Percentiles rank a stretch among this genome's conserved stretches.
Evolutionary conservation across 345 rosid genomes (phyloP).

Genomic region (Bruguiera gymnorhiza): DNA sequence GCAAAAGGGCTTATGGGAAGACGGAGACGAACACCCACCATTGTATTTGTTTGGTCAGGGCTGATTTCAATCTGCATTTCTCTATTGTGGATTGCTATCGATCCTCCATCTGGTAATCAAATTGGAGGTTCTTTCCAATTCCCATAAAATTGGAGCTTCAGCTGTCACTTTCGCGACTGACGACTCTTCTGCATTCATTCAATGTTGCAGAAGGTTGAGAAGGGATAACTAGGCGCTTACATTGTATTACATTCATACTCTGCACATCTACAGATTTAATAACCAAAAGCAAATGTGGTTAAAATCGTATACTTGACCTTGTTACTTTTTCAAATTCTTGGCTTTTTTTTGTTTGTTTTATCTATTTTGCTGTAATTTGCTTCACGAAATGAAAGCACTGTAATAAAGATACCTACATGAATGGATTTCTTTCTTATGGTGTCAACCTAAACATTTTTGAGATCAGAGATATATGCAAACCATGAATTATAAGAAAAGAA

Average conservation of each 20-base stretch:
- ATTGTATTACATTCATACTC: not conserved
- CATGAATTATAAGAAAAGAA: no score
- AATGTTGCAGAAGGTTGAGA: not conserved
- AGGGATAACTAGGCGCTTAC: not conserved
- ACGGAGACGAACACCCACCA: slow-evolving; percentile 63
- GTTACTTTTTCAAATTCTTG: no score
- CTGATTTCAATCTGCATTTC: slow-evolving; percentile 71
- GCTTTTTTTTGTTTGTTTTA: no score
- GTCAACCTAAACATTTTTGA: no score
- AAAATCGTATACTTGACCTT: no score
- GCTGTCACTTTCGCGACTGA: not conserved
- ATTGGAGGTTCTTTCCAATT: slow-evolving; percentile 63
- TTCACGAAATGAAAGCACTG: no score
- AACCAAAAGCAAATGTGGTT: no score
- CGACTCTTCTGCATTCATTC: not conserved
- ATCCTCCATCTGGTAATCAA: slow-evolving; percentile 45
- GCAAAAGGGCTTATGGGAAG: slow-evolving; percentile 82
- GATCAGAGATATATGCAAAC: no score
- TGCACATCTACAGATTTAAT: not conserved
- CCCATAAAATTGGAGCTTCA: slow-evolving; percentile 24
- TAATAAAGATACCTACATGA: no score
- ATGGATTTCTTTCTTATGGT: no score
- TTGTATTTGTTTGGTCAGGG: slow-evolving; percentile 75
- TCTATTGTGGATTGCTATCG: slow-evolving; percentile 66
- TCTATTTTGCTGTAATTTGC: no score